Base-by-base conservation (phyloP, 2,329 filamentous ascomycete genomes). In the Epichloe elymi region DNA sequence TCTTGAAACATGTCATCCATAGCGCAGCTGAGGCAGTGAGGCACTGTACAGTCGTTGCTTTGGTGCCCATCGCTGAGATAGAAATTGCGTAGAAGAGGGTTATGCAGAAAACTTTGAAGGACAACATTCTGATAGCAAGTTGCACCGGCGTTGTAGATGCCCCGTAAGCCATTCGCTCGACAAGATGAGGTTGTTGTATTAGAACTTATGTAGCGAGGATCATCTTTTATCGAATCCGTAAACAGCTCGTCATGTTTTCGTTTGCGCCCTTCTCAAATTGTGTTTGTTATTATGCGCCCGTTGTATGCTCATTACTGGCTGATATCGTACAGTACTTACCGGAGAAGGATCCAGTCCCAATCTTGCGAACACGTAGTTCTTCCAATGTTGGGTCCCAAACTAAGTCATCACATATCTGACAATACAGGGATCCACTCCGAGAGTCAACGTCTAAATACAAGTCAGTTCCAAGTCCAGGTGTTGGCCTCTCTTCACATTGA, bases 91-190 rank as follows among this genome's bases (percentile, higher is more conserved):
- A 98, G 78, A 43, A 96, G 77, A 0, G 91, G 91, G 63, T 97
- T 96, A 70, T 96, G 91, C 50, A 97, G 79, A 59, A 98, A 82
- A 51, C 86, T 89, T 66, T 97, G 93, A 15, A 98, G 75, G 46
- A 97, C 89, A 33, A 96, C 91, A 60, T 93, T 95, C 76, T 97
- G 91, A 68, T 96, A 98, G 71, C 91, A 98, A 11, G 93, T 97
- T 53, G 94, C 89, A n/a, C 91, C 93, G 65, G 95, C 91, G 63
- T 97, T 98, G 68, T 95, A 96, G 54, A 98, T 85, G 35, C 91
- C 91, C 37, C 93, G 82, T 39, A 96, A 79, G 10, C 93, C 91
- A 58, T 85, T 89, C 17, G 88, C 89, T 51, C 87, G 82, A 63
- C 91, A 96, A 12, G 88, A 86, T 6, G 87, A 83, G 52, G 82